Evolutionary conservation across 495 filamentous ascomycete genomes (phyloP).

Genomic region (Glutinoglossum americanum): DNA sequence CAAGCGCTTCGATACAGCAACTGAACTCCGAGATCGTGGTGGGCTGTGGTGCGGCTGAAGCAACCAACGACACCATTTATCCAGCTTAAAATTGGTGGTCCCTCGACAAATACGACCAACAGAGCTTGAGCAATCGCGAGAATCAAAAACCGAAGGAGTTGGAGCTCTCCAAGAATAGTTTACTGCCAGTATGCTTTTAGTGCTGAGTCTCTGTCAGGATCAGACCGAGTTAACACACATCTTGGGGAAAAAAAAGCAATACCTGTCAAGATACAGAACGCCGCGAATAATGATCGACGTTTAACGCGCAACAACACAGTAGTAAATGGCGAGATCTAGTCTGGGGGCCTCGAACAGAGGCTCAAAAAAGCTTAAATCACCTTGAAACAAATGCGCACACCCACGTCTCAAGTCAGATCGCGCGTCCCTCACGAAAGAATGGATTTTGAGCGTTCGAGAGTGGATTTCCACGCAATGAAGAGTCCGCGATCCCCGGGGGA

Average conservation of each 20-base stretch:
- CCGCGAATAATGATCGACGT: background rate
- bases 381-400: background rate
- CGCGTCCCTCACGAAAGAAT: background rate
- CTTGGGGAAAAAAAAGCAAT: background rate
- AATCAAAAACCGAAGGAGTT: background rate
- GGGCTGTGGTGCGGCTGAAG: background rate
- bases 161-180: background rate
- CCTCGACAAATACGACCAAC: background rate
- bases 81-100: background rate
- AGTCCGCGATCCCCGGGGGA: background rate
- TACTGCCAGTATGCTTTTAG: background rate
- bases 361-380: constrained; percentile 2
- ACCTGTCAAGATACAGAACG: background rate
- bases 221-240: background rate
- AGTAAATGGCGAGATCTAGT: background rate
- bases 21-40: background rate
- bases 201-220: background rate
- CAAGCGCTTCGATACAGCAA: background rate
- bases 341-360: background rate
- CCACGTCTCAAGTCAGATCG: background rate
- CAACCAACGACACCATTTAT: background rate
- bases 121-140: background rate
- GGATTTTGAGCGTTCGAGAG: background rate
- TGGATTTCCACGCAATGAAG: background rate
- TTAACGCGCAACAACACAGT: background rate